phyloP scores from a whole-genome alignment of 169 alveolate species.

The Plasmodium coatneyi region DNA sequence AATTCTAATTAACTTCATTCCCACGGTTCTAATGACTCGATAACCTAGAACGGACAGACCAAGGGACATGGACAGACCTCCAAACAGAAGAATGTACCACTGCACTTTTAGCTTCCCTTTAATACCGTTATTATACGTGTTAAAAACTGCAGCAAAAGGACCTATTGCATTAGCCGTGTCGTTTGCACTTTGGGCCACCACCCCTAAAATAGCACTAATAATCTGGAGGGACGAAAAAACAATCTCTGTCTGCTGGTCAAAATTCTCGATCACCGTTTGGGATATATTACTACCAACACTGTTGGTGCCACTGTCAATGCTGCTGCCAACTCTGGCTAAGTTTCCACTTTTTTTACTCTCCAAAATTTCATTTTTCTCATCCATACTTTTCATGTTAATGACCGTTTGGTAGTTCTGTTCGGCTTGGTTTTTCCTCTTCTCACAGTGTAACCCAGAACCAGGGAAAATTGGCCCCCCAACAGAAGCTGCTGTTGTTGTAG shows the following conservation, averaged over 20 bases:
- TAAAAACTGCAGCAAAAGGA: constrained; percentile 78
- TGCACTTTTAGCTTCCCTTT: constrained; percentile 77
- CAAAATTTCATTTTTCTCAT: background rate
- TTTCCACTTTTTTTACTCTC: background rate
- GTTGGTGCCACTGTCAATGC: constrained; percentile 12
- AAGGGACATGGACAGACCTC: constrained; percentile 87
- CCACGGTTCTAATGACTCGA: constrained; percentile 86
- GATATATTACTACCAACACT: constrained; percentile 15
- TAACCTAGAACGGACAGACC: constrained; percentile 89
- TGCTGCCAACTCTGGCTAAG: background rate
- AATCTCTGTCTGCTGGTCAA: constrained; percentile 77
- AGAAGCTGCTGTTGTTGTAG: background rate
- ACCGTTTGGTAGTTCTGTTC: background rate
- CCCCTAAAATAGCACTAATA: constrained; percentile 85
- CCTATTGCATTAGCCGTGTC: constrained; percentile 91
- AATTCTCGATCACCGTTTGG: constrained; percentile 73
- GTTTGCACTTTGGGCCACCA: constrained; percentile 89
- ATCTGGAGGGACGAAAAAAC: constrained; percentile 81
- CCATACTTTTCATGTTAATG: background rate
- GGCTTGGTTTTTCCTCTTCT: background rate
- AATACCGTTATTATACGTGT: constrained; percentile 69
- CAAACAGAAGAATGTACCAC: constrained; percentile 86
- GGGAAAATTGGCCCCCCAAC: background rate
- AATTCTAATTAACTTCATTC: constrained; percentile 84
- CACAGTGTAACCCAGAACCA: background rate